Conservation (phyloP, 202 grass and related monocot genomes). For the Zizania palustris region DNA sequence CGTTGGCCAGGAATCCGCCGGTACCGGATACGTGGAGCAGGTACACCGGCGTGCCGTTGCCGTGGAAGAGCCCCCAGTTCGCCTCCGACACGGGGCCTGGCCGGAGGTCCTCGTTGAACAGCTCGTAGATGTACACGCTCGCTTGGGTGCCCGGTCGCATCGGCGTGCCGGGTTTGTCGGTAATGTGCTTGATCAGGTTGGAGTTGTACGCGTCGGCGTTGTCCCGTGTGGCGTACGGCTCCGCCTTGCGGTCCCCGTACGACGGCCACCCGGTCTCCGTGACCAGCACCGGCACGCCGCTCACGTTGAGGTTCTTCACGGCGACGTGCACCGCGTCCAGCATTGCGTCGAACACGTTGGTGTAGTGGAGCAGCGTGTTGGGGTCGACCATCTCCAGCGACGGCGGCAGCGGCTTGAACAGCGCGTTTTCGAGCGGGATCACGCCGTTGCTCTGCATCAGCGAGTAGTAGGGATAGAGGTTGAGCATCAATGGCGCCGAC, state of each 20-base stretch:
- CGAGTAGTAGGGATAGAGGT: constrained; percentile 96
- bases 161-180: constrained; percentile 73
- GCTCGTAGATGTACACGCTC: constrained; percentile 86
- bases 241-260: constrained; percentile 60
- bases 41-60: constrained; percentile 92
- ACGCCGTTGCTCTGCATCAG: constrained; percentile 79
- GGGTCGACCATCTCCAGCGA: constrained; percentile 90
- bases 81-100: constrained; percentile 84
- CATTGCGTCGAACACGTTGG: constrained; percentile 96
- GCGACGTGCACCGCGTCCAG: constrained; percentile 81
- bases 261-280: constrained; percentile 96
- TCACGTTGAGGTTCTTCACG: constrained; percentile 69
- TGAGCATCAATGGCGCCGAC: constrained; percentile 84
- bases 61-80: constrained; percentile 89
- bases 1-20: constrained; percentile 78
- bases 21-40: constrained; percentile 65
- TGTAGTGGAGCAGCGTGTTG: constrained; percentile 96
- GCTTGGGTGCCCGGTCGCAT: constrained; percentile 68
- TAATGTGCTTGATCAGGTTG: constrained; percentile 85
- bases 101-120: constrained; percentile 91
- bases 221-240: constrained; percentile 78
- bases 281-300: constrained; percentile 56
- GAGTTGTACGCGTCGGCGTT: constrained; percentile 85
- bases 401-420: constrained; percentile 80
- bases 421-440: constrained; percentile 82